Conservation (phyloP, 2,329 filamentous ascomycete species). For the Fusarium sp. region DNA sequence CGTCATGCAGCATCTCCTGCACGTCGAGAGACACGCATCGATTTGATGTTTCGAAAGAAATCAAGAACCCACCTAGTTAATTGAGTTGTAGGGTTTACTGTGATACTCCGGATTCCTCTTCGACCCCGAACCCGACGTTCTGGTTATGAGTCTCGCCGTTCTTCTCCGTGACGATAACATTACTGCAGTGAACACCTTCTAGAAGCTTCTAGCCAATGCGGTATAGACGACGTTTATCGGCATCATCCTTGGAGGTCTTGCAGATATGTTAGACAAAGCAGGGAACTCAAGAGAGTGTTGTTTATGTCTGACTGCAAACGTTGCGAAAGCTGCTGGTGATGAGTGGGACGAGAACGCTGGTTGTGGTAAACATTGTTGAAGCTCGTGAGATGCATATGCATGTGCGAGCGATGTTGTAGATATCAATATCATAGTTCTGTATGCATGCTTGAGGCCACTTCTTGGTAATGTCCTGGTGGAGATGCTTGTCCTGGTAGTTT, state of each 20-base stretch:
- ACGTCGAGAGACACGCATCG: constrained; percentile 80
- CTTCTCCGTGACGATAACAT: constrained; percentile 80
- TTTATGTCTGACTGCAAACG: constrained; percentile 87
- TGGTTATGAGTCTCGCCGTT: constrained; percentile 80
- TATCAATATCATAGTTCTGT: constrained; percentile 90
- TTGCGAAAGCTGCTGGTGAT: constrained; percentile 89
- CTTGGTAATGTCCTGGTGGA: constrained; percentile 84
- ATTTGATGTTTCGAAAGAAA: too few species aligned
- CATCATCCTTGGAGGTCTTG: constrained; percentile 68
- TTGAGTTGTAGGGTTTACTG: too few species aligned
- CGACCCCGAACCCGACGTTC: constrained; percentile 72
- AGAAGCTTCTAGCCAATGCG: constrained; percentile 87
- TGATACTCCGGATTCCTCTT: too few species aligned
- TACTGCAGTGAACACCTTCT: constrained; percentile 84
- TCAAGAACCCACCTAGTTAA: too few species aligned
- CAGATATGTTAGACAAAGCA: constrained; percentile 76
- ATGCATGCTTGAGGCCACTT: constrained; percentile 91
- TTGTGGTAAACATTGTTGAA: constrained; percentile 93
- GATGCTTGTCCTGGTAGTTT: constrained; percentile 56
- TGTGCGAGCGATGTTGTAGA: constrained; percentile 73
- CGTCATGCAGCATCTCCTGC: constrained; percentile 84
- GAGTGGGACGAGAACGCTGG: constrained; percentile 86
- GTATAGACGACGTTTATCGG: constrained; percentile 72
- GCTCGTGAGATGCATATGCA: constrained; percentile 86
- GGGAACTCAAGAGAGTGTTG: constrained; percentile 83